Evolutionary conservation across 176 grass and related monocot species (phyloP), one percentile per base, ranked within the genome.

Genomic region (Poa pratensis): DNA sequence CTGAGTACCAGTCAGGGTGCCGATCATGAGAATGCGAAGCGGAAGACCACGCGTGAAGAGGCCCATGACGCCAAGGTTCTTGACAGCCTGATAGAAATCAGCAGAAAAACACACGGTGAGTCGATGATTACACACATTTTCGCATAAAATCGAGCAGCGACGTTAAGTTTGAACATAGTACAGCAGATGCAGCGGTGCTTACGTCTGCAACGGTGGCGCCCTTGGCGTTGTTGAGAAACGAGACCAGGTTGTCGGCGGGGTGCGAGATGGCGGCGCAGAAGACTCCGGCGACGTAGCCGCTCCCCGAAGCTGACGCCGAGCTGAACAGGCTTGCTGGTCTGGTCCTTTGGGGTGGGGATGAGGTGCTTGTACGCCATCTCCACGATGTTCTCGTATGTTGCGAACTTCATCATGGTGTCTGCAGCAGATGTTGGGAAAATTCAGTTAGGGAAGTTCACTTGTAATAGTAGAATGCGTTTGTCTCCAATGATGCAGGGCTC

Each of bases 341-440:
- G 75, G 6, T 93, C 89, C 73, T 96, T 96, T 0, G 94, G 94
- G 16, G 78, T 89, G 1, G 94, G 91, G 70, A 96, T 91, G 79
- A 90, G 78, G 81, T 96, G 84, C 68, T 91, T 96, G 81, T 96
- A 96, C 23, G 90, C 54, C 89, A 91, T 87, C 79, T 93, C 89
- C 7, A 96, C 94, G n/a, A 96, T 82, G 62, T 88, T 93, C 81
- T 96, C 94, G 50, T 93, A 96, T 0, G 94, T 93, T 1, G 94
- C 94, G 82, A 96, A 96, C 54, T 96, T 96, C 94, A 96, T 93
- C 94, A 96, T 96, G 7, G 91, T 96, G 80, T 96, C 94, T 96
- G 89, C 62, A 32, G 9, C 34, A 22, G 2, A 82, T 16, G 77
- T 17, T 20, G 3, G 18, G 43, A 19, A 20, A 78, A 18, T 67